A percentile compares a stretch with the other conserved stretches of the same genome.
These are phyloP conservation scores for Furcasterigmium sp. DNA, from an alignment of 2,329 filamentous ascomycete species.

Conservation along the genomic window DNA sequence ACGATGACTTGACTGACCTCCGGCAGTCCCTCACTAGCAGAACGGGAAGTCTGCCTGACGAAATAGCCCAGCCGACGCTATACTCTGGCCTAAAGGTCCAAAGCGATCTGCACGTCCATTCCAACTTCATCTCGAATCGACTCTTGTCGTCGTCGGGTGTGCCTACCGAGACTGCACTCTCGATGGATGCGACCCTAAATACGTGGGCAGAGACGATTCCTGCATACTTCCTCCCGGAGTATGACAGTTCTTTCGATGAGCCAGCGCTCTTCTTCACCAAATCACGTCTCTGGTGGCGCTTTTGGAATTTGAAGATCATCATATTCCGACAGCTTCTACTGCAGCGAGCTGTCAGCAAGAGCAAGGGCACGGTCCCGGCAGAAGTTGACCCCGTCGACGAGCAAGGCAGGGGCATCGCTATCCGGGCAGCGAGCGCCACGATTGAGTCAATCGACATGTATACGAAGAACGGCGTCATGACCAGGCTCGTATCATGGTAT, in stretches of 20 bases:
- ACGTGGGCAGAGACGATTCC: slow-evolving; percentile 20
- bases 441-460: slow-evolving; percentile 19
- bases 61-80: slow-evolving; percentile 15
- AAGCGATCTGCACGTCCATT: slow-evolving; percentile 22
- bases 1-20: neutral
- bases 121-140: slow-evolving; percentile 23
- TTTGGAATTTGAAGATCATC: slow-evolving; percentile 25
- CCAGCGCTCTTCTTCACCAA: slow-evolving; percentile 18
- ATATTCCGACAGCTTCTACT: slow-evolving; percentile 22
- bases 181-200: slow-evolving; percentile 17
- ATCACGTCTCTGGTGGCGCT: slow-evolving; percentile 23
- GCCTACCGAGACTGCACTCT: slow-evolving; percentile 17
- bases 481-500: slow-evolving; percentile 23
- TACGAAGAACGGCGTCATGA: slow-evolving; percentile 12
- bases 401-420: slow-evolving; percentile 15
- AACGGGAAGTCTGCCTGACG: slow-evolving; percentile 15
- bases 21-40: slow-evolving; percentile 16
- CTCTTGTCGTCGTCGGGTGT: slow-evolving; percentile 19
- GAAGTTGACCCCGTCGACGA: slow-evolving; percentile 13
- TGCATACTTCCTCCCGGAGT: slow-evolving; percentile 15
- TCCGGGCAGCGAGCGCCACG: slow-evolving; percentile 19
- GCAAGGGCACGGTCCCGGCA: slow-evolving; percentile 3
- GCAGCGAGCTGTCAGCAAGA: slow-evolving; percentile 16
- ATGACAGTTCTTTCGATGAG: slow-evolving; percentile 11
- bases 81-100: slow-evolving; percentile 22